A percentile compares a stretch with the other conserved stretches of the same genome.
Conservation (phyloP, 352 stramenopile species). For the Pythium guiyangense region DNA sequence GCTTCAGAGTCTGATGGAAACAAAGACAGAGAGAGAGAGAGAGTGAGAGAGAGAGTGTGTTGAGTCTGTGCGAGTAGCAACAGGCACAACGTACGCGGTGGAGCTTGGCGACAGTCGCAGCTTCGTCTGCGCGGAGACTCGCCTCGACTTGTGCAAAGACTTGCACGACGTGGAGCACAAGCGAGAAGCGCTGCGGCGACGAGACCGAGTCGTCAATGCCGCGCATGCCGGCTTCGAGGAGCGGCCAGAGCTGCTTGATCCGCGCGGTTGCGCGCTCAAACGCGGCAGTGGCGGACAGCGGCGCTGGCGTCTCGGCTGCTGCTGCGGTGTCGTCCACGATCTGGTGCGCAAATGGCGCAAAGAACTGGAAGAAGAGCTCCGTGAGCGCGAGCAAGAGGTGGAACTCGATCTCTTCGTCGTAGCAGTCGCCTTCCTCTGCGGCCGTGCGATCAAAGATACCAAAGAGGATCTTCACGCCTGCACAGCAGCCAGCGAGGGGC, state of each 20-base stretch:
- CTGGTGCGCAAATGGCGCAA: constrained; percentile 33
- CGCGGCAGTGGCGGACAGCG: constrained; percentile 7
- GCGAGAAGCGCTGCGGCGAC: constrained; percentile 57
- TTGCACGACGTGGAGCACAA: constrained; percentile 61
- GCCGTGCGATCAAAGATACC: constrained; percentile 65
- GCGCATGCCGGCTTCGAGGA: constrained; percentile 34
- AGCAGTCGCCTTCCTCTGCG: constrained; percentile 66
- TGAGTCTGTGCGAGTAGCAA: too few species aligned
- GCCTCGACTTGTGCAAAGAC: constrained; percentile 53
- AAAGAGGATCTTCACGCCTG: constrained; percentile 58
- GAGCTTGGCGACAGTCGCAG: constrained; percentile 27
- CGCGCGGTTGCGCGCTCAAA: constrained; percentile 35
- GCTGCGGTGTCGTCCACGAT: constrained; percentile 15
- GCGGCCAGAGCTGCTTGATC: constrained; percentile 43
- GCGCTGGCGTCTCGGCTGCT: not conserved
- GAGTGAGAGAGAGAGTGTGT: too few species aligned
- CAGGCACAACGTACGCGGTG: constrained; percentile 21
- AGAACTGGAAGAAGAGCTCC: constrained; percentile 61
- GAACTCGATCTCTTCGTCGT: constrained; percentile 73
- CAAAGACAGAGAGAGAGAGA: too few species aligned
- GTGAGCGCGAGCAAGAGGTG: constrained; percentile 50
- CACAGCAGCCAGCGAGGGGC: constrained; percentile 1
- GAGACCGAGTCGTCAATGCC: constrained; percentile 43
- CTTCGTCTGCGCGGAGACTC: constrained; percentile 30
- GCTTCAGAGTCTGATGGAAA: constrained; percentile 30